Evolutionary conservation across 179 eudicot genomes (phyloP).

Genomic region (Drosera spatulata): DNA sequence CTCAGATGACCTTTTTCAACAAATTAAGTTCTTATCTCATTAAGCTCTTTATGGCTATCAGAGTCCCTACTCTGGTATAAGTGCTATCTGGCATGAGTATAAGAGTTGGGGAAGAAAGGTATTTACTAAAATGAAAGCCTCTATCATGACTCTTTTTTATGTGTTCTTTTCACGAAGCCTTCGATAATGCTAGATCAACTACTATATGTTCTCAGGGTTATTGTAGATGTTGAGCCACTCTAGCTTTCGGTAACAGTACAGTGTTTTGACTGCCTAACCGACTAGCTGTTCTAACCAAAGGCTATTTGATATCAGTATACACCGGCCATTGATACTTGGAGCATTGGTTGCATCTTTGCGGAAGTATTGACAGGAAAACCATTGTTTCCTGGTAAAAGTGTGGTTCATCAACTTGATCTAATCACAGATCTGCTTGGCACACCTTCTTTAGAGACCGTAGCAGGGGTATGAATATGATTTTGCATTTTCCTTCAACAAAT

Average conservation of each 20-base stretch:
- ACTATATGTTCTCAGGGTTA: conserved; percentile 5
- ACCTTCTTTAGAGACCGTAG: conserved; percentile 61
- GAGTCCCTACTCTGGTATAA: no score
- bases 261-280: conserved; percentile 1
- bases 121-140: no score
- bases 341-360: conserved; percentile 93
- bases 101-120: no score
- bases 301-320: conserved; percentile 59
- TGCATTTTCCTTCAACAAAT: not conserved
- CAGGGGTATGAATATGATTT: conserved; percentile 46
- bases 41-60: no score
- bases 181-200: no score
- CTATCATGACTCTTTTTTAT: no score
- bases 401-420: conserved; percentile 80
- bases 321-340: conserved; percentile 93
- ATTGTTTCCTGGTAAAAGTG: conserved; percentile 87
- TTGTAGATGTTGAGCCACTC: conserved; percentile 7
- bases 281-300: conserved; percentile 12
- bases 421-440: conserved; percentile 93
- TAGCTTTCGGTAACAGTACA: not conserved
- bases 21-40: no score
- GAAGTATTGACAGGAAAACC: conserved; percentile 87
- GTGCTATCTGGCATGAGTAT: no score
- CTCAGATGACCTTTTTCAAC: no score
- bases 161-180: no score